Conservation (phyloP, 139 green algal species). For the Monoraphidium neglectum region DNA sequence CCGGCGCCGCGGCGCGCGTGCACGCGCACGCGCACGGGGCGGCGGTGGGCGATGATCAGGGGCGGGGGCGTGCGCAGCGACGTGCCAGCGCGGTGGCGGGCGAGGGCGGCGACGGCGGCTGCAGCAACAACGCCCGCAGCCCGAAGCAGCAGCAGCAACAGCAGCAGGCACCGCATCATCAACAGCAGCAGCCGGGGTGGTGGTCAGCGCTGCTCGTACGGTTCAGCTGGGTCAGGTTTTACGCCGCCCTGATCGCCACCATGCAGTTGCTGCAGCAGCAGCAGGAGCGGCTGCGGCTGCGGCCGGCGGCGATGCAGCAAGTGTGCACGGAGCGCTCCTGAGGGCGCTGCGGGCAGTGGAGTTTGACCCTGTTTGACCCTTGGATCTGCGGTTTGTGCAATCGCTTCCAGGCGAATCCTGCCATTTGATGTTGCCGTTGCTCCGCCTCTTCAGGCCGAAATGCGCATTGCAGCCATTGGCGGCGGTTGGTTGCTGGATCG, state of each 20-base stretch:
- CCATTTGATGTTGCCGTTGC: no score
- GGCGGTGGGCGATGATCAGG: neutral
- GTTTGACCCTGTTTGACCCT: no score
- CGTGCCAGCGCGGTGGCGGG: no score
- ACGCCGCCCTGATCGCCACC: neutral
- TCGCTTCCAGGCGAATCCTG: no score
- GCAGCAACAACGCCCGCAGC: neutral
- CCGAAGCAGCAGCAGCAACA: neutral
- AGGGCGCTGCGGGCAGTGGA: no score
- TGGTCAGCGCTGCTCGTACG: neutral
- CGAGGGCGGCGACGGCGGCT: neutral
- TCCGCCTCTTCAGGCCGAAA: no score
- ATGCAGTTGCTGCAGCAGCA: neutral
- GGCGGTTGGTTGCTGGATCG: no score
- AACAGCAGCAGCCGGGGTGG: neutral
- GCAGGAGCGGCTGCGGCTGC: neutral
- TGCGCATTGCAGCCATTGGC: no score
- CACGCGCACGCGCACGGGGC: neutral
- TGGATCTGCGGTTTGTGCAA: no score
- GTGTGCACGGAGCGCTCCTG: no score
- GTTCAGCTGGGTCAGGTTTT: constrained; percentile 1
- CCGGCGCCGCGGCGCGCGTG: neutral
- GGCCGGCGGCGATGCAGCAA: no score
- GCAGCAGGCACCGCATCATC: neutral
- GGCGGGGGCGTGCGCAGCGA: neutral